Conservation (phyloP, 2,329 filamentous ascomycete genomes). For the Diaporthe sp. region DNA sequence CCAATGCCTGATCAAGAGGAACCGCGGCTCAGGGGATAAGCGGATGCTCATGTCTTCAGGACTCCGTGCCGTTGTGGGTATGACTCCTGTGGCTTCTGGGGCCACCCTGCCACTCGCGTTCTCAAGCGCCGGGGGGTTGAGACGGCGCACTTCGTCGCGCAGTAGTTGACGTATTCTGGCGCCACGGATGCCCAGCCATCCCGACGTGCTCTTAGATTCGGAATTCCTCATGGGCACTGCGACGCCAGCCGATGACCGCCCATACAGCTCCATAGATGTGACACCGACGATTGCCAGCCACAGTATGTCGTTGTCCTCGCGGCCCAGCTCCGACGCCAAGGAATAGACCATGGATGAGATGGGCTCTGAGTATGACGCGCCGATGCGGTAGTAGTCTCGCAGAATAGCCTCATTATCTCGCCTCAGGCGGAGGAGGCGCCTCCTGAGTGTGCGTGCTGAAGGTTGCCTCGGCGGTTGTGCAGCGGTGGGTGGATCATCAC, state of each 20-base stretch:
- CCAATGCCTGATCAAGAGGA: slow-evolving; percentile 95
- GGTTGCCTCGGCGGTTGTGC: slow-evolving; percentile 69
- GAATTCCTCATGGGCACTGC: slow-evolving; percentile 68
- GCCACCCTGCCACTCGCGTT: slow-evolving; percentile 68
- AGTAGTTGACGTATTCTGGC: slow-evolving; percentile 87
- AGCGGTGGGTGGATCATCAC: slow-evolving; percentile 64
- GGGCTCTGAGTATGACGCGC: slow-evolving; percentile 92
- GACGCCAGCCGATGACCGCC: slow-evolving; percentile 83
- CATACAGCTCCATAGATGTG: slow-evolving; percentile 92
- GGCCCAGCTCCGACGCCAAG: slow-evolving; percentile 91
- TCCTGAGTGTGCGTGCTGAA: slow-evolving; percentile 78
- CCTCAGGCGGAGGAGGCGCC: slow-evolving; percentile 79
- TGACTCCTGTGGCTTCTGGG: slow-evolving; percentile 80
- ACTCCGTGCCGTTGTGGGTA: slow-evolving; percentile 87
- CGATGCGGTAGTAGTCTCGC: slow-evolving; percentile 85
- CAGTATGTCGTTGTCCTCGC: slow-evolving; percentile 95
- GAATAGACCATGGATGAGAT: slow-evolving; percentile 96
- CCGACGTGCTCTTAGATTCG: slow-evolving; percentile 68
- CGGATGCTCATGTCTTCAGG: slow-evolving; percentile 93
- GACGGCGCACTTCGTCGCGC: slow-evolving; percentile 90
- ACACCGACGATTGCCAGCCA: slow-evolving; percentile 97
- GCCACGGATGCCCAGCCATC: slow-evolving; percentile 85
- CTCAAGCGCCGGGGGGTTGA: slow-evolving; percentile 81
- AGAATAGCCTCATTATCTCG: slow-evolving; percentile 81
- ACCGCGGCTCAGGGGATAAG: slow-evolving; percentile 91